Percentiles rank a stretch among this genome's conserved stretches.
These are phyloP conservation scores for Kappamyces sp. DNA, from an alignment of 192 early-diverging fungal genomes.

Conservation along the genomic window DNA sequence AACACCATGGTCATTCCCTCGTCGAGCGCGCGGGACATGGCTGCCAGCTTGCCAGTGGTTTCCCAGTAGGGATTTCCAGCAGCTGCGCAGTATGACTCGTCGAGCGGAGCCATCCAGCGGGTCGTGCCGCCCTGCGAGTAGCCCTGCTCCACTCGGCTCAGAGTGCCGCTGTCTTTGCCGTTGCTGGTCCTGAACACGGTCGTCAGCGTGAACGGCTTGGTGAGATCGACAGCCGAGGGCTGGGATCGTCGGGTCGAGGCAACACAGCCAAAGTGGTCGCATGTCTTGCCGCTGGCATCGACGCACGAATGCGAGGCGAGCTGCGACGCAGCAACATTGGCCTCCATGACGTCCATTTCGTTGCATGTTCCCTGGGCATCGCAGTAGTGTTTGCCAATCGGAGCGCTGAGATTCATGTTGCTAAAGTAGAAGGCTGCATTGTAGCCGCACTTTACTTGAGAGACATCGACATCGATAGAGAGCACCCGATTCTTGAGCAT, in stretches of 20 bases:
- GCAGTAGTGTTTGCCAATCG: constrained; percentile 22
- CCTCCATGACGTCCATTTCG: constrained; percentile 30
- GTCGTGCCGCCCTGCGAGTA: constrained; percentile 19
- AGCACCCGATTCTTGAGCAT: constrained; percentile 19
- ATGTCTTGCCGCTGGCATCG: constrained; percentile 5
- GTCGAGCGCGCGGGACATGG: constrained; percentile 25
- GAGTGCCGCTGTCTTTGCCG: constrained; percentile 9
- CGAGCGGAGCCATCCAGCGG: neutral
- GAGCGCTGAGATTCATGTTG: constrained; percentile 25
- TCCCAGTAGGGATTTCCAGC: constrained; percentile 11
- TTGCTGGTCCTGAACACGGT: constrained; percentile 21
- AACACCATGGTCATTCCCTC: constrained; percentile 29
- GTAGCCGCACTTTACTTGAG: constrained; percentile 29
- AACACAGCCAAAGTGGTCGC: too few species aligned
- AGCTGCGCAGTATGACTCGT: constrained; percentile 13
- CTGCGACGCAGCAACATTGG: constrained; percentile 17
- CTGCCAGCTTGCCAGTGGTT: constrained; percentile 18
- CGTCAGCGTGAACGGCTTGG: constrained; percentile 24
- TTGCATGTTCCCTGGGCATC: constrained; percentile 33
- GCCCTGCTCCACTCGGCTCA: constrained; percentile 10
- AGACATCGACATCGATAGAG: constrained; percentile 27
- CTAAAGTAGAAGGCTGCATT: constrained; percentile 35
- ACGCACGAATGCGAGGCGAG: constrained; percentile 25
- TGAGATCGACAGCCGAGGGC: too few species aligned
- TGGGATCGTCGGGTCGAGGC: too few species aligned